Evolutionary conservation across 2,329 filamentous ascomycete species (phyloP), one percentile per base, ranked within the genome.

Genomic region (Penicillium aurantiogriseum): DNA sequence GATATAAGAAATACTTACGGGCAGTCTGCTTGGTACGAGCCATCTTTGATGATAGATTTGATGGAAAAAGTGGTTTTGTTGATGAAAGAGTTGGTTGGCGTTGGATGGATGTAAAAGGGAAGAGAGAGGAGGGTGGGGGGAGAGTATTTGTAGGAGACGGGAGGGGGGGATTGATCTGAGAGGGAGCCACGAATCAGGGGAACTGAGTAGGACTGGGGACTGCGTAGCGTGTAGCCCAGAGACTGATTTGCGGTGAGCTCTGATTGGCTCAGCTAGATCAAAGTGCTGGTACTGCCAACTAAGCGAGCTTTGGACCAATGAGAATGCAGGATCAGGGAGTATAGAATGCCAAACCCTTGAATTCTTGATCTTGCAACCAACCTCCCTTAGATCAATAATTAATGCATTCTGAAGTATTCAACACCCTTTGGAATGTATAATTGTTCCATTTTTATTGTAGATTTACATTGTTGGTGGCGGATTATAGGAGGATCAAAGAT

Each of bases 21-120:
- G 79, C 79, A 72, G 79, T 81, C 73, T 81, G 79, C 78, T 81
- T 81, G 60, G 79, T 81, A 70, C 79, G 74, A 72, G 79, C 79
- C 79, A 81, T 81, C 54, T 61, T 73, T 64, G 65, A 68, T 67
- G 61, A 71, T 69, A 62, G 65, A 66, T 55, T 70, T 61, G 71
- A 74, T 72, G 64, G 51, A 69, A 70, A 65, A 57, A 58, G 58
- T 59, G 31, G 67, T 57, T 61, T 65, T 66, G 57, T 62, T 58
- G 72, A 69, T 67, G 61, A 54, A 67, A 66, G 60, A 56, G 64
- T 66, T 70, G 67, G 57, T 66, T 59, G 68, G 59, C 63, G 62
- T 63, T 52, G 58, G 63, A 54, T 67, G 67, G 69, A 68, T 71
- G 70, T 57, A 70, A 65, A 71, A 74, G 69, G 66, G 68, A 74